Evolutionary conservation across 441 rosid species (phyloP).

Genomic region (Pelargonium myrrhifolium): DNA sequence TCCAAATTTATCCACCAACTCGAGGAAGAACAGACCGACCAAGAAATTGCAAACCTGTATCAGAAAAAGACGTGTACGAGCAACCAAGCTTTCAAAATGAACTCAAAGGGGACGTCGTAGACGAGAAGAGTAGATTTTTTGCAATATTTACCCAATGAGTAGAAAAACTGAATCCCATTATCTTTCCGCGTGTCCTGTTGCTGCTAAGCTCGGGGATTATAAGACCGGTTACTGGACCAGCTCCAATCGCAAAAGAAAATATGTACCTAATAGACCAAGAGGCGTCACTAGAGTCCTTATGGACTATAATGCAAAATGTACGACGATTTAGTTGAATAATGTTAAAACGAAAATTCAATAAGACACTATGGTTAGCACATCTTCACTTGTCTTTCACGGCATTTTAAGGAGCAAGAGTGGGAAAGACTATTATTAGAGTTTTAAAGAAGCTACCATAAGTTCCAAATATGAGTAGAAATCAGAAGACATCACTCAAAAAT

Average conservation of each 20-base stretch:
- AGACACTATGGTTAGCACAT: background rate
- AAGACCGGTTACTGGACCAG: constrained; percentile 76
- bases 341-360: background rate
- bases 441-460: too few relatives aligned
- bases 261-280: constrained; percentile 41
- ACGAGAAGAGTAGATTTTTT: background rate
- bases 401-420: too few relatives aligned
- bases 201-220: constrained; percentile 74
- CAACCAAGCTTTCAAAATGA: background rate
- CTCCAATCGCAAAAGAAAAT: constrained; percentile 59
- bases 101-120: background rate
- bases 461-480: too few relatives aligned
- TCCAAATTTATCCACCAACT: constrained; percentile 49
- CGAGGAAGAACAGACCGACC: constrained; percentile 70
- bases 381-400: background rate
- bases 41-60: constrained; percentile 65
- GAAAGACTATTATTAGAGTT: too few relatives aligned
- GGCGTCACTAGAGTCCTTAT: constrained; percentile 10
- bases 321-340: background rate
- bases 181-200: constrained; percentile 59
- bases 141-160: constrained; percentile 60
- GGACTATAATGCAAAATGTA: background rate
- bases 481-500: too few relatives aligned
- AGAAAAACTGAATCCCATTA: constrained; percentile 61
- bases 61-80: background rate